Conservation (phyloP, 2,329 filamentous ascomycete genomes). For the Aspergillus glaucus region DNA sequence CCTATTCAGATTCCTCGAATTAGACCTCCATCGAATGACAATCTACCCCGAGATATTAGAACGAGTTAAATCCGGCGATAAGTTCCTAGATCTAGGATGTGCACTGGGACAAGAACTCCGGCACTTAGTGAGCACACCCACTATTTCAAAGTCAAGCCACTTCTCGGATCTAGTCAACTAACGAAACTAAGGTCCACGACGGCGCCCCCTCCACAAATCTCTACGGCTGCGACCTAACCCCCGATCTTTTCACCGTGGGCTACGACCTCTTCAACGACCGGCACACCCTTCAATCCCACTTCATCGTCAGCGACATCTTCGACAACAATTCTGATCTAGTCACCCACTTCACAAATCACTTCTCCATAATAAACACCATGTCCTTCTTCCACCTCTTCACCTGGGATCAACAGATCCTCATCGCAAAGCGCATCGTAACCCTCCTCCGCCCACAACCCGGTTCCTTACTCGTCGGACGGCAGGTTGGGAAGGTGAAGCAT, state of each 20-base stretch:
- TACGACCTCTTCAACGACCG: conserved; percentile 59
- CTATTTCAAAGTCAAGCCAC: not conserved
- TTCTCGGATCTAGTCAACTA: not conserved
- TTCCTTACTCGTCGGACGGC: not conserved
- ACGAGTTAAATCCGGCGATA: conserved; percentile 2
- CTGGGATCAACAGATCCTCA: conserved; percentile 25
- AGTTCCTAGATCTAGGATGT: conserved; percentile 47
- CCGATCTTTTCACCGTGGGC: conserved; percentile 47
- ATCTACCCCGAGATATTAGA: conserved; percentile 7
- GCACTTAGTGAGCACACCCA: conserved; percentile 22
- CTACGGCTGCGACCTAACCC: conserved; percentile 43
- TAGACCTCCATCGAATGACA: not conserved
- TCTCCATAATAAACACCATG: conserved; percentile 37
- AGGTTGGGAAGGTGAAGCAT: not conserved
- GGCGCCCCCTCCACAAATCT: conserved; percentile 44
- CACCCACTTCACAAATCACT: conserved; percentile 35
- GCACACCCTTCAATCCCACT: conserved; percentile 31
- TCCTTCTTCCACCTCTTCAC: conserved; percentile 40
- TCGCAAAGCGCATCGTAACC: conserved; percentile 25
- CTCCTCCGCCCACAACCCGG: not conserved
- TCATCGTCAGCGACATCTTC: not conserved
- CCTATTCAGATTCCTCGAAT: not conserved
- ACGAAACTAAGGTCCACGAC: conserved; percentile 25
- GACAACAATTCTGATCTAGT: not conserved
- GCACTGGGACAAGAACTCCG: conserved; percentile 40